Percentiles rank a stretch among this genome's conserved stretches.
These are phyloP conservation scores for Psidium friedrichsthalianum DNA, from an alignment of 345 rosid species.

Conservation along the genomic window DNA sequence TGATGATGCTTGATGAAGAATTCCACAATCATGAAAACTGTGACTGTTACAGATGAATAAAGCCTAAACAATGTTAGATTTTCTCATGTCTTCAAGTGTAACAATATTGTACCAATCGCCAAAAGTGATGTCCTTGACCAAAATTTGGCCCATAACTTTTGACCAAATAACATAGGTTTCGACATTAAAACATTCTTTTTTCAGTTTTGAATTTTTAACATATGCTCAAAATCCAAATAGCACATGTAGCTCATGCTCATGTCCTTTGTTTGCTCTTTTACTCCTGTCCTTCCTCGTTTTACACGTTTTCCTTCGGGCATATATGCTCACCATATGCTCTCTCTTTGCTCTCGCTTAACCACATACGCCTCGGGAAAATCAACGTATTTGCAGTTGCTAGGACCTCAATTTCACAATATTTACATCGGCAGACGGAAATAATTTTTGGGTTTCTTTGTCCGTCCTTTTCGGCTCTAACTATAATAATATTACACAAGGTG, in stretches of 20 bases:
- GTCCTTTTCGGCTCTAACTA: neutral
- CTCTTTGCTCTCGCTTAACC: neutral
- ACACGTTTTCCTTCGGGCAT: neutral
- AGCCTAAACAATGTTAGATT: neutral
- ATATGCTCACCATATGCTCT: neutral
- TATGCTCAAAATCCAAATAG: neutral
- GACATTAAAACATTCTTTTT: neutral
- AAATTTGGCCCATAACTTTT: neutral
- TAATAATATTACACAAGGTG: neutral
- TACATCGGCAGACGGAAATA: neutral
- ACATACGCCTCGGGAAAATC: neutral
- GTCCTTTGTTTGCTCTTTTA: neutral
- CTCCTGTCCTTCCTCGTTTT: neutral
- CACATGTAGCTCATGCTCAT: neutral
- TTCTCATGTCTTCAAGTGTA: fast-evolving
- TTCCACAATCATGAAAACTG: neutral
- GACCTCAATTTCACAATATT: neutral
- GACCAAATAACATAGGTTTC: neutral
- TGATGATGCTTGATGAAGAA: too few species aligned
- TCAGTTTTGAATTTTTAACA: neutral
- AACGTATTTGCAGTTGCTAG: neutral
- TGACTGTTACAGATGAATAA: neutral
- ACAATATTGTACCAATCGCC: neutral
- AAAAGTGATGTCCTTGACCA: neutral
- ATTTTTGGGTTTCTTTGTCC: neutral